Evolutionary conservation across 495 filamentous ascomycete species (phyloP).

Genomic region (Schizothecium vesticola): DNA sequence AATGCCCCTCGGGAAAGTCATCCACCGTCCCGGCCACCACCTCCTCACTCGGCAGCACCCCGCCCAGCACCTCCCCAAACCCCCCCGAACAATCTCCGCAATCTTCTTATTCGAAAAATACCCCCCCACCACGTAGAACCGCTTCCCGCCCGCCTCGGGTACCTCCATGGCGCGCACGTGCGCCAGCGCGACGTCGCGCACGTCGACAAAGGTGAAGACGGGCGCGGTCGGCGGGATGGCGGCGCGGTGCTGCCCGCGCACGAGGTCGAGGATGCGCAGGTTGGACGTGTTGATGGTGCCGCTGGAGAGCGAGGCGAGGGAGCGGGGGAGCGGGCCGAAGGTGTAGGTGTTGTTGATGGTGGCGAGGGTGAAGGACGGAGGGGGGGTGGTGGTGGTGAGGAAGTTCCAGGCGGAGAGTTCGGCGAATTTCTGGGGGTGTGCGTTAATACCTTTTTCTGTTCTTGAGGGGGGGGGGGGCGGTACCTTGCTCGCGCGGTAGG

Average conservation of each 20-base stretch:
- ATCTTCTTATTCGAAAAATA: slow-evolving; percentile 39
- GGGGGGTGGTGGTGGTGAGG: slow-evolving; percentile 22
- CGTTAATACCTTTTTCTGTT: too few relatives aligned
- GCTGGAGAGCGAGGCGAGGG: slow-evolving; percentile 17
- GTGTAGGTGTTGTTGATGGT: slow-evolving; percentile 43
- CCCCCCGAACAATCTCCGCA: slow-evolving; percentile 26
- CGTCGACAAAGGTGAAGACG: slow-evolving; percentile 46
- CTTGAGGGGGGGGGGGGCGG: too few relatives aligned
- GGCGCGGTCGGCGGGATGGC: slow-evolving; percentile 33
- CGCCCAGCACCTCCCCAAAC: slow-evolving; percentile 21
- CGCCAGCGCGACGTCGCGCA: slow-evolving; percentile 43
- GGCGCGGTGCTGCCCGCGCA: slow-evolving; percentile 28
- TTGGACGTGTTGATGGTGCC: slow-evolving; percentile 44
- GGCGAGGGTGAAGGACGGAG: slow-evolving; percentile 32
- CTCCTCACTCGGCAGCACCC: slow-evolving; percentile 24
- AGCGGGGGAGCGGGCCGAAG: slow-evolving; percentile 40
- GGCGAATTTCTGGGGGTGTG: slow-evolving; percentile 34
- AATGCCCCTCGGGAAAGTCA: slow-evolving; percentile 36
- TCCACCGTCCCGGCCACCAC: slow-evolving; percentile 12
- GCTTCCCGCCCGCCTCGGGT: slow-evolving; percentile 36
- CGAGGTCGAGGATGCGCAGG: slow-evolving; percentile 36
- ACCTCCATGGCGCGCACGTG: slow-evolving; percentile 37
- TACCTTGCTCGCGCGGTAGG: slow-evolving; percentile 41
- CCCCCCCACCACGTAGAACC: slow-evolving; percentile 41
- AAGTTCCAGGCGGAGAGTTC: slow-evolving; percentile 45